phyloP scores from a whole-genome alignment of 805 yeast species.

The Scheffersomyces ergatensis region DNA sequence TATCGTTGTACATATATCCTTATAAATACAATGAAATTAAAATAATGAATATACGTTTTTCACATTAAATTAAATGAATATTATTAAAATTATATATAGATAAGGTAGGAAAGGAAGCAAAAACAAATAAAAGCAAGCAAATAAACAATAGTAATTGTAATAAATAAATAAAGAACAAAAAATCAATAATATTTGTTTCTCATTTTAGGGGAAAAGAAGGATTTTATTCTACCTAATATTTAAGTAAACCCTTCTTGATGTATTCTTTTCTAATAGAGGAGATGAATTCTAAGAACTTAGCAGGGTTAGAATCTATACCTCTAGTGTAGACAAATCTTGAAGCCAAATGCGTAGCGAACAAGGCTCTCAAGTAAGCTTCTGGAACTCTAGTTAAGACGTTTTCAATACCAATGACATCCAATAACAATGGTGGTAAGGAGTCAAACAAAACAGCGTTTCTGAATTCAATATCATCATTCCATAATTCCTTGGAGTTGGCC shows the following conservation, averaged over 20 bases:
- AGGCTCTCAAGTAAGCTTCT: constrained; percentile 79
- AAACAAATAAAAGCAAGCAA: background rate
- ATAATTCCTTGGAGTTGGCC: constrained; percentile 73
- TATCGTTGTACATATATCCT: no score
- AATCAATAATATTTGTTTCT: background rate
- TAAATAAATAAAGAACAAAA: background rate
- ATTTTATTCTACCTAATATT: background rate
- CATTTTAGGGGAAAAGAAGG: background rate
- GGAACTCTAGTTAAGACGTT: constrained; percentile 77
- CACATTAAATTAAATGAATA: background rate
- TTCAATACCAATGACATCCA: constrained; percentile 64
- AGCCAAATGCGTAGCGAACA: constrained; percentile 83
- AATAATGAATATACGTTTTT: no score
- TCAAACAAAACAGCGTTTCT: constrained; percentile 73
- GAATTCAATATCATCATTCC: constrained; percentile 76
- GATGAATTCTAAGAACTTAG: constrained; percentile 68
- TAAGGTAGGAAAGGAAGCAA: background rate
- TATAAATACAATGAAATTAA: no score
- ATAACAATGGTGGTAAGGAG: constrained; percentile 74
- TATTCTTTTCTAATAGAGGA: constrained; percentile 53
- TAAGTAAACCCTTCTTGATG: constrained; percentile 26
- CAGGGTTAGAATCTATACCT: constrained; percentile 80
- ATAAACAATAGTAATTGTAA: constrained; percentile 1
- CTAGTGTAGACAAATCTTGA: constrained; percentile 80
- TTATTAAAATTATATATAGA: background rate